Conservation (phyloP, 306 rosid genomes). For the Mucuna pruriens region DNA sequence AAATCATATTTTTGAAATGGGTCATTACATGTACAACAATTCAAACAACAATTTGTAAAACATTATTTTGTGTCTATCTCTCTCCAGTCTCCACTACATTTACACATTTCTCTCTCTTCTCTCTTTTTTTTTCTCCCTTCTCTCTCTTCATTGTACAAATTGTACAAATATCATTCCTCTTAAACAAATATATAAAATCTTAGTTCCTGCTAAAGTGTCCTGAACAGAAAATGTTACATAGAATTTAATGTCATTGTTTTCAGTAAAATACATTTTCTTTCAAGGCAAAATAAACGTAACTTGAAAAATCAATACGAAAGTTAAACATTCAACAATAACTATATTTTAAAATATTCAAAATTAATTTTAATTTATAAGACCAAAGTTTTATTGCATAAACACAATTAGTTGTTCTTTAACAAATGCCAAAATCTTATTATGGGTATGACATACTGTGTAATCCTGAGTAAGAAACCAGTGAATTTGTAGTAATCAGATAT, state of each 20-base stretch:
- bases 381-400: neutral
- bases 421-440: neutral
- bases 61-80: too few relatives aligned
- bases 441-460: neutral
- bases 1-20: conserved; percentile 26
- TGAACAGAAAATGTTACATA: neutral
- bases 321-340: neutral
- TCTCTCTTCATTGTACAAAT: too few relatives aligned
- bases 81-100: too few relatives aligned
- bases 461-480: neutral
- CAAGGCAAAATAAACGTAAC: neutral
- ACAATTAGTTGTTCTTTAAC: neutral
- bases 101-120: too few relatives aligned
- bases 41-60: too few relatives aligned
- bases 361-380: neutral
- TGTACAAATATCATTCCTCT: too few relatives aligned
- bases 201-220: neutral
- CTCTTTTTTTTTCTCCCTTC: too few relatives aligned
- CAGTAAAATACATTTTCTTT: neutral
- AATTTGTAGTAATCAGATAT: neutral
- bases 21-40: too few relatives aligned
- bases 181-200: neutral
- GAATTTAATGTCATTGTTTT: neutral
- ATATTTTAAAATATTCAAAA: neutral
- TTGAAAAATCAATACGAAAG: neutral